A percentile compares a stretch with the other conserved stretches of the same genome.
These are phyloP conservation scores for Solanum pinnatisectum DNA, from an alignment of 257 asterid genomes.

Conservation along the genomic window DNA sequence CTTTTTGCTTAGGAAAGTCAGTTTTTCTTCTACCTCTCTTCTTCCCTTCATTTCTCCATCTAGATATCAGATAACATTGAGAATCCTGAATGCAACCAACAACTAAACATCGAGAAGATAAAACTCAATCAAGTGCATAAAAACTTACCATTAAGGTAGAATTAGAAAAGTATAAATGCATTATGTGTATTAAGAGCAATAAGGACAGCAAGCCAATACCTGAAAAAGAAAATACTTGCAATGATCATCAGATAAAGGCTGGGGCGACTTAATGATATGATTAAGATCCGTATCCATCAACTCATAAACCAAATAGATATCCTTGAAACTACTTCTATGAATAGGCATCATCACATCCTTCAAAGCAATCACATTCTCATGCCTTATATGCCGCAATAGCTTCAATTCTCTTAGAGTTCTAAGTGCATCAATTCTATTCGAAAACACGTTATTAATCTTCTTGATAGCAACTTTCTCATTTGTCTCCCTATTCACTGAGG, in stretches of 20 bases:
- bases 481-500: conserved; percentile 32
- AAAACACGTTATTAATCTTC: conserved; percentile 31
- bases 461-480: conserved; percentile 36
- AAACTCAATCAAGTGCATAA: neutral
- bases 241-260: conserved; percentile 32
- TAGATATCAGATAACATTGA: neutral
- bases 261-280: conserved; percentile 34
- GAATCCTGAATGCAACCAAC: neutral
- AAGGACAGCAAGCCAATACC: conserved; percentile 9
- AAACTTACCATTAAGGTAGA: neutral
- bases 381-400: conserved; percentile 27
- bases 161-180: neutral
- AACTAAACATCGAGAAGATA: neutral
- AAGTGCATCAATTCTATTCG: conserved; percentile 27
- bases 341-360: conserved; percentile 42
- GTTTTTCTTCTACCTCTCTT: neutral
- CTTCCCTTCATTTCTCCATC: neutral
- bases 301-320: conserved; percentile 38
- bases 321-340: conserved; percentile 22
- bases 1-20: neutral
- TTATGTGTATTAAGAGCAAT: neutral
- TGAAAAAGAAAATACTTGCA: conserved; percentile 37
- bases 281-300: conserved; percentile 45
- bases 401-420: conserved; percentile 39
- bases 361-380: conserved; percentile 32